phyloP scores from a whole-genome alignment of 2,329 filamentous ascomycete genomes.

The Ambrosiella beaveri region DNA sequence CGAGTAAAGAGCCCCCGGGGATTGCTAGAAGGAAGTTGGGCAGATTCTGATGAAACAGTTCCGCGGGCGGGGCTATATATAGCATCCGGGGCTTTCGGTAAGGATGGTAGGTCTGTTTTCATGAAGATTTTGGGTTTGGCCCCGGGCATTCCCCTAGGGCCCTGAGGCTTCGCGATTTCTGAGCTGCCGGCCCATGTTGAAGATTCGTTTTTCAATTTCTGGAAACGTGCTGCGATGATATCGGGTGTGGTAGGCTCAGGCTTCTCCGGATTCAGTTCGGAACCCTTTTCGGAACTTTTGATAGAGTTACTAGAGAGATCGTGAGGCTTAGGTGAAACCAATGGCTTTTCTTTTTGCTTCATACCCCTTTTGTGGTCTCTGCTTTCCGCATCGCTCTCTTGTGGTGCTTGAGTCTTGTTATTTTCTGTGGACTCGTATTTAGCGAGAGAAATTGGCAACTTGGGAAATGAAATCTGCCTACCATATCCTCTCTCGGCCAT shows the following conservation, averaged over 20 bases:
- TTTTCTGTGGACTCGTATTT: too few relatives aligned
- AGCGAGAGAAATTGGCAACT: conserved; percentile 5
- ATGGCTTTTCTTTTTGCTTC: not conserved
- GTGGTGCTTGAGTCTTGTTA: too few relatives aligned
- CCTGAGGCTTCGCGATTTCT: conserved; percentile 24
- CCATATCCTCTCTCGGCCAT: not conserved
- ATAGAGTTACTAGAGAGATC: conserved; percentile 18
- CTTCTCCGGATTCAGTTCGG: too few relatives aligned
- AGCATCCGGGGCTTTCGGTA: conserved; percentile 56
- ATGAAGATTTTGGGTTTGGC: conserved; percentile 28
- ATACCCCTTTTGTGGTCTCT: too few relatives aligned
- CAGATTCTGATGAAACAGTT: conserved; percentile 45
- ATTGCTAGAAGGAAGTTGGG: conserved; percentile 47
- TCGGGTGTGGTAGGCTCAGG: not conserved
- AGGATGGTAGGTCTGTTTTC: conserved; percentile 33
- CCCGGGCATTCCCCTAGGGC: conserved; percentile 37
- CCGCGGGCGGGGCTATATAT: conserved; percentile 66
- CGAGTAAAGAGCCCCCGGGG: conserved; percentile 46
- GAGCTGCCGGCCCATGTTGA: not conserved
- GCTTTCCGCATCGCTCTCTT: too few relatives aligned
- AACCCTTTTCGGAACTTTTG: conserved; percentile 13
- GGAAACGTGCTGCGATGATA: conserved; percentile 14
- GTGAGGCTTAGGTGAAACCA: conserved; percentile 4
- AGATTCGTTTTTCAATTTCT: not conserved
- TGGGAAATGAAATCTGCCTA: conserved; percentile 7